Conservation (phyloP, 345 rosid genomes). For the Euphorbia pulcherrima region DNA sequence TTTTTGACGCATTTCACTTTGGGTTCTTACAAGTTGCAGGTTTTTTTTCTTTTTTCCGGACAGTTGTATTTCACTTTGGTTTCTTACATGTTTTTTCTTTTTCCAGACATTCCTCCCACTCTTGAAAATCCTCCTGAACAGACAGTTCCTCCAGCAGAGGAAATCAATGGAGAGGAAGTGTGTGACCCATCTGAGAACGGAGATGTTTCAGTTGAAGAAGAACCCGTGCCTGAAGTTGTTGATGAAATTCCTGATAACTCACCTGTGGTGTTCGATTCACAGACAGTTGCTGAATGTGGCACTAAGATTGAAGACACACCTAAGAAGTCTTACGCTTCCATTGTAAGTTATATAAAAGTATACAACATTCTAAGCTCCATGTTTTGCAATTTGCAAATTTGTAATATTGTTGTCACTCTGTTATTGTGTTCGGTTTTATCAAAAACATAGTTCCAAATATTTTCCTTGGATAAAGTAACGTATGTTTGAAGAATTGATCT, state of each 20-base stretch:
- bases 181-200: slow-evolving; percentile 37
- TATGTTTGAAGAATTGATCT: not conserved
- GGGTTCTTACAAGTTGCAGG: too few relatives aligned
- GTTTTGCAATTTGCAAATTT: slow-evolving; percentile 7
- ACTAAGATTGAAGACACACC: slow-evolving; percentile 59
- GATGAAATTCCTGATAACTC: slow-evolving; percentile 45
- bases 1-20: too few relatives aligned
- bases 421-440: not conserved
- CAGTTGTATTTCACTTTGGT: slow-evolving; percentile 1
- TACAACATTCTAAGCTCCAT: not conserved
- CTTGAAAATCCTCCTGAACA: slow-evolving; percentile 40
- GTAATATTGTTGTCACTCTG: not conserved
- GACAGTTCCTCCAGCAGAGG: slow-evolving; percentile 29
- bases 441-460: not conserved
- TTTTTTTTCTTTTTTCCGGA: too few relatives aligned
- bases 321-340: slow-evolving; percentile 90
- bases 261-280: slow-evolving; percentile 37
- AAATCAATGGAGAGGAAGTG: slow-evolving; percentile 30
- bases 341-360: slow-evolving; percentile 55
- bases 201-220: slow-evolving; percentile 31
- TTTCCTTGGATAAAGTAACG: not conserved
- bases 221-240: slow-evolving; percentile 50
- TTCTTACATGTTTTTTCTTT: not conserved
- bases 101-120: slow-evolving; percentile 28
- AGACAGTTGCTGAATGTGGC: slow-evolving; percentile 40